These are phyloP conservation scores for Tolypocladium cylindrosporum DNA, from an alignment of 2,329 filamentous ascomycete species.

Conservation along the genomic window DNA sequence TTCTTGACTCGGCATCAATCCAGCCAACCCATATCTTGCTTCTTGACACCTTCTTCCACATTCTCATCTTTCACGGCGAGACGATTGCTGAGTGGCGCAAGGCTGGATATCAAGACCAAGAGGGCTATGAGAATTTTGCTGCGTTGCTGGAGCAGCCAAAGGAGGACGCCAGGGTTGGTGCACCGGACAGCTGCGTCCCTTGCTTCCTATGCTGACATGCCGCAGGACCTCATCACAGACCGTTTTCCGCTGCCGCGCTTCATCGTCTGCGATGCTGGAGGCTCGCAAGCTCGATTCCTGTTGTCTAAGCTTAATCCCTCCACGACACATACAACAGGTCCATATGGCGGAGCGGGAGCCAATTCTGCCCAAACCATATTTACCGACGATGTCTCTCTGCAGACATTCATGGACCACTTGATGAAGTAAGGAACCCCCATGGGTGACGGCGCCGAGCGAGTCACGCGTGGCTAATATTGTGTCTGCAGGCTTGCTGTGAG, in stretches of 20 bases:
- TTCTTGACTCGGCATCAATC: slow-evolving; percentile 92
- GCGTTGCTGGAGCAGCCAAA: slow-evolving; percentile 83
- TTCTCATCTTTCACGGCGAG: slow-evolving; percentile 97
- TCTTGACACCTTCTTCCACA: slow-evolving; percentile 98
- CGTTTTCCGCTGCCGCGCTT: slow-evolving; percentile 97
- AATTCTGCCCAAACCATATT: slow-evolving; percentile 96
- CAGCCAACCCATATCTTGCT: slow-evolving; percentile 89
- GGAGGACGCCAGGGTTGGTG: slow-evolving; percentile 81
- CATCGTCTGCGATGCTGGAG: slow-evolving; percentile 97
- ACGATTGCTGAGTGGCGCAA: slow-evolving; percentile 98
- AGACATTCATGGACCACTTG: slow-evolving; percentile 98
- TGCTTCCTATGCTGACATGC: slow-evolving; percentile 12
- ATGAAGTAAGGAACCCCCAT: slow-evolving; percentile 70
- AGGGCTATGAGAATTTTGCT: slow-evolving; percentile 95
- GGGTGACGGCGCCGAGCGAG: too few relatives aligned
- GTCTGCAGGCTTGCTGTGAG: slow-evolving; percentile 46
- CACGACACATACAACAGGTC: slow-evolving; percentile 88
- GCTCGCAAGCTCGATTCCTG: slow-evolving; percentile 93
- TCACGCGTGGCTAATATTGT: slow-evolving; percentile 6
- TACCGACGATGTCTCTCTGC: slow-evolving; percentile 93
- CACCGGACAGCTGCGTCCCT: neutral
- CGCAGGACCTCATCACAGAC: slow-evolving; percentile 86
- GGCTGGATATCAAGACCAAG: slow-evolving; percentile 93
- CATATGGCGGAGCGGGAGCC: slow-evolving; percentile 76
- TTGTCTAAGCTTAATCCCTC: slow-evolving; percentile 95